These are phyloP conservation scores for Trichoderma arundinaceum DNA, from an alignment of 2,329 filamentous ascomycete genomes.

Conservation along the genomic window DNA sequence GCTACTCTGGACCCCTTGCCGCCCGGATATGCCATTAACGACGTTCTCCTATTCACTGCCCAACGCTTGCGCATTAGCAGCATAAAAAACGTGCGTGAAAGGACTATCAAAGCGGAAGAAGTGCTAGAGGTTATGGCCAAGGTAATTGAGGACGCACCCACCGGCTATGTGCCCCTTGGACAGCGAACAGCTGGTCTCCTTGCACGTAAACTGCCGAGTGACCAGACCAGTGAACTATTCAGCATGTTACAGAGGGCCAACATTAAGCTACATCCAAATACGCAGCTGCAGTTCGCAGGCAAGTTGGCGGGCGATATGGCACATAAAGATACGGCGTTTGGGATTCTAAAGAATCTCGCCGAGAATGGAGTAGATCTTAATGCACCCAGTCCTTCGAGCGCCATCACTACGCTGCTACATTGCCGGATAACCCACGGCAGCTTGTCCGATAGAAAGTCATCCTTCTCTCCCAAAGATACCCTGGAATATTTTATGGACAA, in stretches of 20 bases:
- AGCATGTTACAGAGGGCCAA: constrained; percentile 40
- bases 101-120: constrained; percentile 40
- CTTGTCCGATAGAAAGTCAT: constrained; percentile 32
- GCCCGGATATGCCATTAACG: constrained; percentile 48
- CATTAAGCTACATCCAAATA: constrained; percentile 49
- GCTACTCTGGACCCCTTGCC: constrained; percentile 47
- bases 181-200: constrained; percentile 49
- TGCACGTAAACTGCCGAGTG: constrained; percentile 40
- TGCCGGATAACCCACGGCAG: constrained; percentile 37
- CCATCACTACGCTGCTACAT: constrained; percentile 65
- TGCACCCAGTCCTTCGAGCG: constrained; percentile 53
- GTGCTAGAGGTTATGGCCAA: constrained; percentile 41
- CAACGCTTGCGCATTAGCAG: constrained; percentile 34
- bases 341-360: constrained; percentile 48
- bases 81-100: constrained; percentile 35
- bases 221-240: constrained; percentile 47
- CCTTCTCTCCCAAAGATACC: constrained; percentile 43
- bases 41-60: constrained; percentile 45
- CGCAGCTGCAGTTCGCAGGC: constrained; percentile 55
- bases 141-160: constrained; percentile 40
- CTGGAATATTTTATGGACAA: constrained; percentile 56
- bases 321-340: constrained; percentile 52
- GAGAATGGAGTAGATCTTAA: constrained; percentile 53
- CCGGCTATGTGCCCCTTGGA: constrained; percentile 44
- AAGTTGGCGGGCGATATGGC: constrained; percentile 49